A percentile compares a stretch with the other conserved stretches of the same genome.
These are phyloP conservation scores for Omphalea diandra DNA, from an alignment of 441 rosid species.

Conservation along the genomic window DNA sequence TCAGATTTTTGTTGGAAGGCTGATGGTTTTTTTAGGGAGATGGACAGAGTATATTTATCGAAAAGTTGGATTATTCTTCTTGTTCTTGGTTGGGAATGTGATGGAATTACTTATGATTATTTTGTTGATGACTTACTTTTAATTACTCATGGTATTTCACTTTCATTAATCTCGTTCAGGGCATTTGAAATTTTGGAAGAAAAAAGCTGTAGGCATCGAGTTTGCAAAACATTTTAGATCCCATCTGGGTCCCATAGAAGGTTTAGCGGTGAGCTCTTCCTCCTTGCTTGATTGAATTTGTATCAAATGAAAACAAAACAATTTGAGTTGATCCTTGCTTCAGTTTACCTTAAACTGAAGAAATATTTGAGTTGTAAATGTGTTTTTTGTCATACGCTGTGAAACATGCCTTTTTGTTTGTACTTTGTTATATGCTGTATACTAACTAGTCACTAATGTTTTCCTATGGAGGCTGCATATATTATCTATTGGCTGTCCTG, in stretches of 20 bases:
- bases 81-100: background rate
- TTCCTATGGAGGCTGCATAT: background rate
- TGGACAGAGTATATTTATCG: too few relatives aligned
- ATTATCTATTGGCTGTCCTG: background rate
- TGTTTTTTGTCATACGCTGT: background rate
- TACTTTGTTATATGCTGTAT: too few relatives aligned
- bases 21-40: too few relatives aligned
- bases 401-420: background rate
- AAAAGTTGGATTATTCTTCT: background rate
- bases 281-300: background rate
- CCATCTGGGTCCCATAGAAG: conserved; percentile 93
- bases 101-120: background rate
- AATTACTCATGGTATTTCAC: background rate
- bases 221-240: conserved; percentile 96
- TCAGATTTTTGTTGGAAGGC: too few relatives aligned
- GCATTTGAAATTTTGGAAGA: conserved; percentile 97
- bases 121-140: background rate
- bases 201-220: conserved; percentile 82
- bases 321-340: conserved; percentile 1
- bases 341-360: background rate
- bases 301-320: background rate
- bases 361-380: background rate
- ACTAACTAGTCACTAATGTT: background rate
- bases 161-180: conserved; percentile 38
- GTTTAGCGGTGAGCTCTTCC: conserved; percentile 66